Evolutionary conservation across 345 rosid species (phyloP).

Genomic region (Acer yangbiense): DNA sequence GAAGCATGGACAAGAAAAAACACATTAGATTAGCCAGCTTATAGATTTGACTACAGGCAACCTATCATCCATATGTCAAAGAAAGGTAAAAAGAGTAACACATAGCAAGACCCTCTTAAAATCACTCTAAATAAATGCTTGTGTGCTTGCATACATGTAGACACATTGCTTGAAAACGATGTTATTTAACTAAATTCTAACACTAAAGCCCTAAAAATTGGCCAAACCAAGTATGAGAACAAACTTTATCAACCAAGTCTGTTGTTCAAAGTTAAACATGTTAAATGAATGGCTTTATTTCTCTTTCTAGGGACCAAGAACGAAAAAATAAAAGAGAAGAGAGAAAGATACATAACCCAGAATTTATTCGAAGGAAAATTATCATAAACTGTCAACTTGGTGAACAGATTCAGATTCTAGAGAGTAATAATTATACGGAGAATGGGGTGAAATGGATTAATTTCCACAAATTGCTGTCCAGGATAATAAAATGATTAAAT

Average conservation of each 20-base stretch:
- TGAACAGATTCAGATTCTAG: not conserved
- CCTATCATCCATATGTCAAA: no score
- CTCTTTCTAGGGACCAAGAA: not conserved
- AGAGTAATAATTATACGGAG: not conserved
- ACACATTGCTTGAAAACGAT: not conserved
- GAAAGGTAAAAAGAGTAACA: not conserved
- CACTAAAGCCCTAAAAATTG: not conserved
- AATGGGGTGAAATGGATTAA: not conserved
- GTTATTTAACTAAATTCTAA: not conserved
- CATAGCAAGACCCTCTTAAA: no score
- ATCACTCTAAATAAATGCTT: not conserved
- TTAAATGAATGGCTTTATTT: no score
- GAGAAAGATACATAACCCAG: not conserved
- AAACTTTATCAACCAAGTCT: not conserved
- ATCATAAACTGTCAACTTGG: not conserved
- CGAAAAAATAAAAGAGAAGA: not conserved
- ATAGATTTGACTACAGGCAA: not conserved
- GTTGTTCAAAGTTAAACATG: no score
- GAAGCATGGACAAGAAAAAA: conserved; percentile 18
- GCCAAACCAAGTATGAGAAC: not conserved
- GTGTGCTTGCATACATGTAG: not conserved
- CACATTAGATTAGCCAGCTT: not conserved
- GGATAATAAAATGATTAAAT: not conserved
- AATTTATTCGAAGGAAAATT: not conserved
- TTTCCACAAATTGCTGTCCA: not conserved